Base-by-base conservation (phyloP, 306 rosid genomes). In the Ammopiptanthus mongolicus region DNA sequence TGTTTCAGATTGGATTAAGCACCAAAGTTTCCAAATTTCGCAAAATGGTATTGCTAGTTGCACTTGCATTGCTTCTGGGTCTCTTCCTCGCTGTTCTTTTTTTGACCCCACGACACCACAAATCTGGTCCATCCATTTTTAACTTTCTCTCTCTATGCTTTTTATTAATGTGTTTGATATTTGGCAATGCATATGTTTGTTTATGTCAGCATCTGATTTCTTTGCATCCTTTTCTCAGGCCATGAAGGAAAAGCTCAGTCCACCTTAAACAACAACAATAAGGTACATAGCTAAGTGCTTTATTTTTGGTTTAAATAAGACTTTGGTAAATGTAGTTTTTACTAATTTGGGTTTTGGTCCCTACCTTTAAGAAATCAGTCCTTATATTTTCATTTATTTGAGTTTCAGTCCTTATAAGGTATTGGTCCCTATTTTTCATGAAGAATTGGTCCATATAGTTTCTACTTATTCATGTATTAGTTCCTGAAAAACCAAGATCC, bases 61-160 rank as follows among this genome's bases (percentile, higher is more conserved):
- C 77, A 37, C 84, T 80, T 51, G 85, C 83, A 77, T 72, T 88
- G 88, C 22, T 88, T 68, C 69, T 88, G 48, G 84, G 93, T 69
- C 17, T 88, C 46, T 33, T 88, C 19, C 23, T 90, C 23, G 89
- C 69, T 68, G 31, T 82, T 79, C 74, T 89, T 41, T 5, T 82
- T 81, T 57, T 92, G 57, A 60, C 74, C 71, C 85, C 86, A 29
- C 85, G 69, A 56, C 41, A 19, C 80, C 73, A 60, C 64, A 85
- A 85, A 81, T 86, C 82, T 61, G 88, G 86, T 86, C 39, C 42
- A 39, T 58, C 28, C 25, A 4, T 44, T 39, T 44, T 50, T 25
- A 25, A 25, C 3, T 25, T 15, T 21, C 39, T 36, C 36, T 53
- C 12, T 3, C n/a, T 1, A 58, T 36, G 17, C 33, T 28, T 44